Evolutionary conservation across 371 early-diverging fungal species (phyloP).

Genomic region (Rhizopus arrhizus): DNA sequence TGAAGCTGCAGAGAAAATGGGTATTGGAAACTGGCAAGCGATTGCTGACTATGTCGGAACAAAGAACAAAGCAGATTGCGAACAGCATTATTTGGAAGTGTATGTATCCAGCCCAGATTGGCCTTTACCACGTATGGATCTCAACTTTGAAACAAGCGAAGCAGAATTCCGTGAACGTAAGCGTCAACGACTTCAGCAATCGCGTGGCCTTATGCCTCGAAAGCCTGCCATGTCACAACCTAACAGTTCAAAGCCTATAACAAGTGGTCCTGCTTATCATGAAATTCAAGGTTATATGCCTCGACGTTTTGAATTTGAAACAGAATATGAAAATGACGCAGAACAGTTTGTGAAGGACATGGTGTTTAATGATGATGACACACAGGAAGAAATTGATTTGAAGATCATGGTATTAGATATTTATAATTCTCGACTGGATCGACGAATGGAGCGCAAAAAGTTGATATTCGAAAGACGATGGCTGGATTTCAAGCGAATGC

Average conservation of each 20-base stretch:
- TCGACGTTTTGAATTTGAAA: slow-evolving; percentile 96
- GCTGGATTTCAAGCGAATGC: slow-evolving; percentile 83
- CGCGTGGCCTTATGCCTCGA: slow-evolving; percentile 38
- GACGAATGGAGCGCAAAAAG: slow-evolving; percentile 82
- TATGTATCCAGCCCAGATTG: slow-evolving; percentile 77
- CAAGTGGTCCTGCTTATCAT: slow-evolving; percentile 91
- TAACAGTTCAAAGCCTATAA: slow-evolving; percentile 61
- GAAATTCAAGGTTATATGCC: slow-evolving; percentile 98
- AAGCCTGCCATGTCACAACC: slow-evolving; percentile 34
- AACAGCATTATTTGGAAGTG: slow-evolving; percentile 87
- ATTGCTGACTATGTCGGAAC: slow-evolving; percentile 93
- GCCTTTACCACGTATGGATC: slow-evolving; percentile 76
- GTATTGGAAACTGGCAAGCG: slow-evolving; percentile 98
- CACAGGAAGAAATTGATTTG: slow-evolving; percentile 84
- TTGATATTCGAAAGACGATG: slow-evolving; percentile 88
- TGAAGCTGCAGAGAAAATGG: slow-evolving; percentile 90
- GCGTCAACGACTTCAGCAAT: slow-evolving; percentile 48
- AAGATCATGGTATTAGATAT: slow-evolving; percentile 92
- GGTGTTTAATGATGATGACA: slow-evolving; percentile 85
- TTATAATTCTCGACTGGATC: slow-evolving; percentile 87
- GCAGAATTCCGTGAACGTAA: slow-evolving; percentile 45
- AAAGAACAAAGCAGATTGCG: slow-evolving; percentile 86
- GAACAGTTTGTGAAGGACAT: slow-evolving; percentile 94
- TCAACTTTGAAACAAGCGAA: slow-evolving; percentile 48
- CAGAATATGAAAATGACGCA: slow-evolving; percentile 95